These are phyloP conservation scores for Chamaecyparis obtusa DNA, from an alignment of 75 land plant genomes.

Conservation along the genomic window DNA sequence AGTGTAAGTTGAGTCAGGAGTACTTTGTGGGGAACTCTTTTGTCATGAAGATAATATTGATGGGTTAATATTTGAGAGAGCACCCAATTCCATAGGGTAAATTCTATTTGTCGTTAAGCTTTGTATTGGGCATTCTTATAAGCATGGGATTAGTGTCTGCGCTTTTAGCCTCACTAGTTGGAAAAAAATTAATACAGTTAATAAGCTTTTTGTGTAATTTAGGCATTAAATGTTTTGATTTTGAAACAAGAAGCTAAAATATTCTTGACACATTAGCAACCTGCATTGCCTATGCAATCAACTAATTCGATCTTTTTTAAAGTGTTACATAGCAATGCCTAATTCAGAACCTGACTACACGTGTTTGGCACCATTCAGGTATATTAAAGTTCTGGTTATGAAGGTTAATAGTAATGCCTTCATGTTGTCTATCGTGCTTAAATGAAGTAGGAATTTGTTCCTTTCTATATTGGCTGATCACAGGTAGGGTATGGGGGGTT, in stretches of 20 bases:
- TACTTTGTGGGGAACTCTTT: not conserved
- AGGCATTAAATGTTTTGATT: not conserved
- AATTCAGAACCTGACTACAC: not conserved
- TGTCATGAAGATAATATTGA: not conserved
- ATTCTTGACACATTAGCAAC: not conserved
- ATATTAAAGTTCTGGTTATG: not conserved
- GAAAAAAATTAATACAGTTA: not conserved
- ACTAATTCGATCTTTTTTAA: not conserved
- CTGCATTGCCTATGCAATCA: not conserved
- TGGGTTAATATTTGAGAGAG: not conserved
- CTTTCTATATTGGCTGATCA: not conserved
- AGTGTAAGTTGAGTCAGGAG: not conserved
- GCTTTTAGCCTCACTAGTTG: not conserved
- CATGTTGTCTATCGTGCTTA: not conserved
- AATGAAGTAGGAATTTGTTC: not conserved
- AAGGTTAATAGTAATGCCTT: not conserved
- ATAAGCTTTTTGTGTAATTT: not conserved
- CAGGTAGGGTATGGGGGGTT: not conserved
- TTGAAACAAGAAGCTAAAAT: not conserved
- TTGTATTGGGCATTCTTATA: not conserved
- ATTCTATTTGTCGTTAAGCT: not conserved
- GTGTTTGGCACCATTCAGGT: not conserved
- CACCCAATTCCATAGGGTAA: not conserved
- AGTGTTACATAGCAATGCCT: not conserved
- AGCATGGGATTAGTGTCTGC: not conserved